phyloP scores from a whole-genome alignment of 2,329 filamentous ascomycete genomes.

The Coleophoma cylindrospora region DNA sequence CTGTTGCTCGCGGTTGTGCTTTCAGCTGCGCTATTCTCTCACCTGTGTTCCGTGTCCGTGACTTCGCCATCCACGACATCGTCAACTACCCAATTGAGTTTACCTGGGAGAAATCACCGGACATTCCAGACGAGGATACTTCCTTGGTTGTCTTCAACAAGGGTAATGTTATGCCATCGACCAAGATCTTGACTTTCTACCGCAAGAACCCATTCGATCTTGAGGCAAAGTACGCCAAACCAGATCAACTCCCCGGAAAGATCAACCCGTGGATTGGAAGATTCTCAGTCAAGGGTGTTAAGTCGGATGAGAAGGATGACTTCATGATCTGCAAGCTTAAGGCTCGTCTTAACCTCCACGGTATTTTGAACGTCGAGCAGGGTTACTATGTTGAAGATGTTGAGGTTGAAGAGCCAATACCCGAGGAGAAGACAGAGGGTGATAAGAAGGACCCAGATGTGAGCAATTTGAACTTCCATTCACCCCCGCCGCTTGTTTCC shows the following conservation, averaged over 20 bases:
- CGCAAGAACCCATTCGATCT: slow-evolving; percentile 96
- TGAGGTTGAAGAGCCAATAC: slow-evolving; percentile 90
- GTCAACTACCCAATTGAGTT: slow-evolving; percentile 98
- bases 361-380: slow-evolving; percentile 91
- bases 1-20: slow-evolving; percentile 88
- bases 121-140: slow-evolving; percentile 98
- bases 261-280: slow-evolving; percentile 91
- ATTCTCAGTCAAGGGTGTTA: slow-evolving; percentile 97
- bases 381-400: slow-evolving; percentile 98
- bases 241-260: slow-evolving; percentile 83
- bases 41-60: slow-evolving; percentile 95
- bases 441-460: slow-evolving; percentile 65
- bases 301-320: slow-evolving; percentile 87
- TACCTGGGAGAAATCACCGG: slow-evolving; percentile 95
- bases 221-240: slow-evolving; percentile 88
- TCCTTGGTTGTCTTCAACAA: slow-evolving; percentile 96
- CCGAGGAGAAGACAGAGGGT: slow-evolving; percentile 59
- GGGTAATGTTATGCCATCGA: slow-evolving; percentile 94
- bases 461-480: slow-evolving; percentile 37
- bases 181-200: slow-evolving; percentile 99
- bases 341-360: slow-evolving; percentile 93
- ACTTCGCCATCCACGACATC: slow-evolving; percentile 96
- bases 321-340: slow-evolving; percentile 99
- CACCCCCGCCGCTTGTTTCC: slow-evolving; percentile 1
- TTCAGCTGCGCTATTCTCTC: slow-evolving; percentile 98